Evolutionary conservation across 2,329 filamentous ascomycete genomes (phyloP).

Genomic region (Fusarium anguioides): DNA sequence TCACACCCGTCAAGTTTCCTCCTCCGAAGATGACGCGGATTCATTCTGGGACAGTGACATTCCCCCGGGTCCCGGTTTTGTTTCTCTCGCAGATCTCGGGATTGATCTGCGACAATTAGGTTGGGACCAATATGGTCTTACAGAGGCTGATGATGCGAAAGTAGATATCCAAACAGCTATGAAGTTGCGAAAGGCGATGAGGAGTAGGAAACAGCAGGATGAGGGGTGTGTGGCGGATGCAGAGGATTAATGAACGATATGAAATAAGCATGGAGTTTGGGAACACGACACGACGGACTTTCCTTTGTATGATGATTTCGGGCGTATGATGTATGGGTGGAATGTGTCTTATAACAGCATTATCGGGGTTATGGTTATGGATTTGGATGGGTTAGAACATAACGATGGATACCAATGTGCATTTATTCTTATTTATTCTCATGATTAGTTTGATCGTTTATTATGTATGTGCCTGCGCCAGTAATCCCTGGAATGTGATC

Average conservation of each 20-base stretch:
- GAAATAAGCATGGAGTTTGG: conserved; percentile 25
- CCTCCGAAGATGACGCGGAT: conserved; percentile 28
- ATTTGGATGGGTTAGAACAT: not conserved
- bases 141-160: conserved; percentile 39
- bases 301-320: conserved; percentile 21
- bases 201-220: conserved; percentile 25
- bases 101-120: conserved; percentile 30
- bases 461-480: not conserved
- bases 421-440: too few species aligned
- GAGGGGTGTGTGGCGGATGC: conserved; percentile 35
- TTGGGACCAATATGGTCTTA: conserved; percentile 38
- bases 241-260: conserved; percentile 35
- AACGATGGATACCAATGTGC: conserved; percentile 15
- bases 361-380: not conserved
- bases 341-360: not conserved
- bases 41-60: conserved; percentile 35
- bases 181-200: conserved; percentile 37
- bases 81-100: conserved; percentile 30
- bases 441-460: too few species aligned
- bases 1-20: conserved; percentile 6
- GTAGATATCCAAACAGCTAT: conserved; percentile 40
- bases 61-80: conserved; percentile 25
- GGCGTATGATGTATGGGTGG: not conserved
- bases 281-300: conserved; percentile 4
- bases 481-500: not conserved